phyloP scores from a whole-genome alignment of 75 land plant genomes.

The Pinus taeda region DNA sequence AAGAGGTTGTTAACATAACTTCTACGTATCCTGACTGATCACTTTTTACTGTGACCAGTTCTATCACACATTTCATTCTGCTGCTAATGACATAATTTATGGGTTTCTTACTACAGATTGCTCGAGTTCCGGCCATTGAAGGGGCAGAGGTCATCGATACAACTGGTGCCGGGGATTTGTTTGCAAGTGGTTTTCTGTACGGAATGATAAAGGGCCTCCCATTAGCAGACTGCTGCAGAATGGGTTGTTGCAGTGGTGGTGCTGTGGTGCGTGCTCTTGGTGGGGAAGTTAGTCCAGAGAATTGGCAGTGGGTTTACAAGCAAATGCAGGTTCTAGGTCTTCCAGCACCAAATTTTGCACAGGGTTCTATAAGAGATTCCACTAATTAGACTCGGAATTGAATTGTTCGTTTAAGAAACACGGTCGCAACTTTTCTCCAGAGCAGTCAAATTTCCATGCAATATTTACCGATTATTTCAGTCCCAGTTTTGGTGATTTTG shows the following conservation, averaged over 20 bases:
- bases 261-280: slow-evolving; percentile 83
- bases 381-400: background rate
- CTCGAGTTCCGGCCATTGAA: slow-evolving; percentile 66
- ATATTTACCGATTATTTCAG: background rate
- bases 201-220: slow-evolving; percentile 79
- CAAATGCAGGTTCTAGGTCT: slow-evolving; percentile 69
- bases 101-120: slow-evolving; percentile 41
- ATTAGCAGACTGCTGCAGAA: slow-evolving; percentile 80
- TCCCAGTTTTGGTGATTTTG: background rate
- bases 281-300: slow-evolving; percentile 81
- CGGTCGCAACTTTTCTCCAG: background rate
- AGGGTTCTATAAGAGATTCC: background rate
- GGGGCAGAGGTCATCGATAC: slow-evolving; percentile 68
- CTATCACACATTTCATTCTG: background rate
- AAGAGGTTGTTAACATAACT: slow-evolving; percentile 54
- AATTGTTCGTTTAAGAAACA: background rate
- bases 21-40: background rate
- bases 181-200: slow-evolving; percentile 92
- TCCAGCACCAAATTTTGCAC: slow-evolving; percentile 27
- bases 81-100: background rate
- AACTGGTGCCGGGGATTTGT: slow-evolving; percentile 95
- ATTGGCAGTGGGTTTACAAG: slow-evolving; percentile 82
- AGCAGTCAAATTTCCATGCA: background rate
- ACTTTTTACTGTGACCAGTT: background rate
- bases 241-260: slow-evolving; percentile 89